A percentile compares a stretch with the other conserved stretches of the same genome.
phyloP scores from a whole-genome alignment of 2,329 filamentous ascomycete species.

The Aspergillus neotritici region DNA sequence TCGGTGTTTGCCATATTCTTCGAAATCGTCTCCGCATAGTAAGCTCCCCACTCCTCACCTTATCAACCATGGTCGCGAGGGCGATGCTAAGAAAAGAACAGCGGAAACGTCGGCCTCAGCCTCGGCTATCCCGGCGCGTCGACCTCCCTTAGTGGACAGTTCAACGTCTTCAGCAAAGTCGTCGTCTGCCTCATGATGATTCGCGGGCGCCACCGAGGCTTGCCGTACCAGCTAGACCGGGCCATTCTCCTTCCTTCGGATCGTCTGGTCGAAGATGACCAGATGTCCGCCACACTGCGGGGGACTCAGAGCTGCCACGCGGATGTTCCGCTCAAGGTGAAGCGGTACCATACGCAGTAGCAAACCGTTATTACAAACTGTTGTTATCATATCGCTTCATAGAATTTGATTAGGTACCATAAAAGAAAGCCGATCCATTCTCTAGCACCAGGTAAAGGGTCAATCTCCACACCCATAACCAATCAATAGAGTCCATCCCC shows the following conservation, averaged over 20 bases:
- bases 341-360: constrained; percentile 8
- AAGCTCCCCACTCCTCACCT: constrained; percentile 7
- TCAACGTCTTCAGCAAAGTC: constrained; percentile 48
- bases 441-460: too few relatives aligned
- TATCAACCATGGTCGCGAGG: background rate
- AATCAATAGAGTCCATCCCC: too few relatives aligned
- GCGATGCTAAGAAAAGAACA: constrained; percentile 12
- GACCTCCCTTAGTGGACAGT: constrained; percentile 39
- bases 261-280: constrained; percentile 14
- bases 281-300: background rate
- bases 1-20: constrained; percentile 53
- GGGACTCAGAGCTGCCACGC: background rate
- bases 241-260: constrained; percentile 32
- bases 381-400: background rate
- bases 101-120: constrained; percentile 32
- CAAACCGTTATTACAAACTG: background rate
- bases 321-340: background rate
- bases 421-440: too few relatives aligned
- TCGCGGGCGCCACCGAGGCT: constrained; percentile 49
- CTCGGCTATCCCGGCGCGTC: constrained; percentile 26
- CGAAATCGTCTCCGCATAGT: constrained; percentile 39
- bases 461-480: too few relatives aligned
- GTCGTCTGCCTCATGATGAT: constrained; percentile 53
- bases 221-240: constrained; percentile 52
- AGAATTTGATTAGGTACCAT: too few relatives aligned